Conservation (phyloP, 2,329 filamentous ascomycete genomes). For the Pyrenochaeta sp. region DNA sequence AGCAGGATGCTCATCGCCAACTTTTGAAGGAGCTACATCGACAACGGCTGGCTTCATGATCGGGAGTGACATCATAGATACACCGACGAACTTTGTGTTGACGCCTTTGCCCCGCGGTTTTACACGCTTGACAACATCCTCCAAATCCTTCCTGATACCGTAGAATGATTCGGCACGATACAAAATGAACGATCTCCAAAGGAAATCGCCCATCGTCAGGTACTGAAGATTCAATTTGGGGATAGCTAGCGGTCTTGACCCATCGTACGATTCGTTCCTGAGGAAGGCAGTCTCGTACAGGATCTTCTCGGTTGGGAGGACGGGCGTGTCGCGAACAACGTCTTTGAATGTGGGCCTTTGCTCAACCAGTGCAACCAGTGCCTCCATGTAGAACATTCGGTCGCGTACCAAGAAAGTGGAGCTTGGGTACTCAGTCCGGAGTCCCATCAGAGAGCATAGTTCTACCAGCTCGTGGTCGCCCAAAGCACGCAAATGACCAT, state of each 20-base stretch:
- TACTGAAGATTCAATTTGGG: constrained; percentile 97
- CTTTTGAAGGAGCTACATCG: constrained; percentile 81
- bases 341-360: constrained; percentile 85
- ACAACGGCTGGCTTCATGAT: constrained; percentile 87
- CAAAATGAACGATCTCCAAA: constrained; percentile 92
- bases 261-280: constrained; percentile 86
- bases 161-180: constrained; percentile 94
- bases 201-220: constrained; percentile 90
- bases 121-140: constrained; percentile 80
- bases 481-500: constrained; percentile 75
- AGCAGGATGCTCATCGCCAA: constrained; percentile 85
- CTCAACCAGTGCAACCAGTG: constrained; percentile 78
- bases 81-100: constrained; percentile 76
- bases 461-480: constrained; percentile 76
- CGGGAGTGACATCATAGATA: constrained; percentile 89
- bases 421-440: constrained; percentile 83
- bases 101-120: constrained; percentile 75
- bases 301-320: constrained; percentile 83
- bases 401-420: constrained; percentile 70
- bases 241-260: constrained; percentile 84
- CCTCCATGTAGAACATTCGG: constrained; percentile 73
- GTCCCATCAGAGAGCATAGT: constrained; percentile 75
- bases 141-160: constrained; percentile 89
- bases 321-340: constrained; percentile 70
- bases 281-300: constrained; percentile 83